A percentile compares a stretch with the other conserved stretches of the same genome.
phyloP scores from a whole-genome alignment of 73 alveolate genomes.

The Breviolum minutum region DNA sequence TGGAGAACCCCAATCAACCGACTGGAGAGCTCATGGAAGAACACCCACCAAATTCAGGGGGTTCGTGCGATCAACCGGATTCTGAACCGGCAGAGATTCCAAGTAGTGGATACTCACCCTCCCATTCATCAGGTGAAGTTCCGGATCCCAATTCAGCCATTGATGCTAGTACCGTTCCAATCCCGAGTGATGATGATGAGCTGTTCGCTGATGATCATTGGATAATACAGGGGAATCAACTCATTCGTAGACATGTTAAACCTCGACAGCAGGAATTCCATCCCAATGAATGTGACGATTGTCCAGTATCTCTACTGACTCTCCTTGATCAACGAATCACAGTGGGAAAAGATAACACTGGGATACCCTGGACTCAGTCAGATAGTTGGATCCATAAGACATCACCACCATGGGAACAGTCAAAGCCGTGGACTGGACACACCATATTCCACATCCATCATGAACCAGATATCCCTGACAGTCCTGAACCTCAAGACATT shows the following conservation, averaged over 20 bases:
- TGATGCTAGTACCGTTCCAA: neutral
- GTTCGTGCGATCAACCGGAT: neutral
- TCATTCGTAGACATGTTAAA: neutral
- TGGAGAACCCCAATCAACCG: neutral
- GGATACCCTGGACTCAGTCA: neutral
- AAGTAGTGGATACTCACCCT: neutral
- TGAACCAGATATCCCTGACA: neutral
- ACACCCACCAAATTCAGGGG: no score
- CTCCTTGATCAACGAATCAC: no score
- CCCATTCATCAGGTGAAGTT: neutral
- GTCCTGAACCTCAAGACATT: neutral
- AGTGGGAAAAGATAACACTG: neutral
- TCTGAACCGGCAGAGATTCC: neutral
- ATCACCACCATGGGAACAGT: neutral
- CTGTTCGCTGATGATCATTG: neutral
- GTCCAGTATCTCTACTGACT: neutral
- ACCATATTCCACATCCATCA: neutral
- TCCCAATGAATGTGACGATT: neutral
- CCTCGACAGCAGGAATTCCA: neutral
- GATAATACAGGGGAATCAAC: neutral
- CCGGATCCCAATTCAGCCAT: neutral
- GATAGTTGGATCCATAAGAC: neutral
- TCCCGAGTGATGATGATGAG: slow-evolving; percentile 8
- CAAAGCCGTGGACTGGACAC: neutral
- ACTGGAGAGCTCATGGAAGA: neutral